phyloP scores from a whole-genome alignment of 108 stramenopile genomes.

The Conticribra weissflogii region DNA sequence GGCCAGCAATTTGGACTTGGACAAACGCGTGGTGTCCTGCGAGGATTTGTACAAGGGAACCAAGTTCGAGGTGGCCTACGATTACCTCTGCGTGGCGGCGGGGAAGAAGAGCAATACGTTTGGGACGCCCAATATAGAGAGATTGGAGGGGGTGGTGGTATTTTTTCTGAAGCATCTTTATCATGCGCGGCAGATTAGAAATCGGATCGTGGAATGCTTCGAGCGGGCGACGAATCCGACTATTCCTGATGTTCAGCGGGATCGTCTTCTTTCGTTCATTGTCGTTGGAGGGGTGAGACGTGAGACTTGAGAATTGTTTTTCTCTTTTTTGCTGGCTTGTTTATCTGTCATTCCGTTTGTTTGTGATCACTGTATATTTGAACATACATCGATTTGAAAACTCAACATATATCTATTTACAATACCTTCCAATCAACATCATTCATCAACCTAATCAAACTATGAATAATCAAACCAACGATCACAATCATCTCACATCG shows the following conservation, averaged over 20 bases:
- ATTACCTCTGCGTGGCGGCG: slow-evolving; percentile 85
- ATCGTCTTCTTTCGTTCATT: slow-evolving; percentile 92
- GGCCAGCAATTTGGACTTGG: slow-evolving; percentile 67
- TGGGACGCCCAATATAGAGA: slow-evolving; percentile 57
- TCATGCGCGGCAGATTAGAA: slow-evolving; percentile 94
- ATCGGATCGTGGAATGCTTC: slow-evolving; percentile 93
- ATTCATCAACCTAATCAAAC: too few species aligned
- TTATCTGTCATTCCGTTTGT: too few species aligned
- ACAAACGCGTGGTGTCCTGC: slow-evolving; percentile 61
- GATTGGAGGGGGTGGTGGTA: slow-evolving; percentile 78
- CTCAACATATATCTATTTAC: too few species aligned
- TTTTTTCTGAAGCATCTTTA: slow-evolving; percentile 95
- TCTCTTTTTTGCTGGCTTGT: too few species aligned
- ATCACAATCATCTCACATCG: too few species aligned
- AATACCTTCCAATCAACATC: too few species aligned
- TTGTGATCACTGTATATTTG: too few species aligned
- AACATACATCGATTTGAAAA: too few species aligned
- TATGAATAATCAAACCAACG: too few species aligned
- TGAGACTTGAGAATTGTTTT: too few species aligned
- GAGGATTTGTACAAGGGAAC: slow-evolving; percentile 66
- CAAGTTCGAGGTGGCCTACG: slow-evolving; percentile 83
- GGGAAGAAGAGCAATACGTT: slow-evolving; percentile 96
- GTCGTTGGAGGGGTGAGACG: slow-evolving; percentile 97
- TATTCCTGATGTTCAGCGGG: slow-evolving; percentile 65
- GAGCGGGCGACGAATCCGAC: slow-evolving; percentile 91